These are phyloP conservation scores for Sugiyamaella novakii DNA, from an alignment of 1,139 yeast species.

Conservation along the genomic window DNA sequence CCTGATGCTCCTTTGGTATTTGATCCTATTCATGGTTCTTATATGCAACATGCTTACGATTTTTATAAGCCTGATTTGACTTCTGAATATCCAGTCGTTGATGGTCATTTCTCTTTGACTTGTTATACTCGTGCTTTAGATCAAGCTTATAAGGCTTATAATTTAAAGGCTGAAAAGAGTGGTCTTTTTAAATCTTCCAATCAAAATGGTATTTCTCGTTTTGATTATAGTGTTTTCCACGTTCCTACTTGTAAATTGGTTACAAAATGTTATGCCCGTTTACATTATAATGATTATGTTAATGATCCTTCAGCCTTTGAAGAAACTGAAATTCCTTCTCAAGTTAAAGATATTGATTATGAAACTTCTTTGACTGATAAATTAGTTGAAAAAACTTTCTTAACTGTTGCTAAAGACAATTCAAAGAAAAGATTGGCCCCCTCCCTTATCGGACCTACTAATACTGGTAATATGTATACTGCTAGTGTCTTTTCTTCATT, in stretches of 20 bases:
- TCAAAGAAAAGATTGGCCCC: slow-evolving; percentile 75
- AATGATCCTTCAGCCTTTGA: slow-evolving; percentile 55
- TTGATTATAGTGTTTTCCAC: slow-evolving; percentile 96
- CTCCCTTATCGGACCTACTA: slow-evolving; percentile 84
- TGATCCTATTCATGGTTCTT: slow-evolving; percentile 84
- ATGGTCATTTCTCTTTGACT: slow-evolving; percentile 91
- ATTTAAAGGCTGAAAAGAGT: slow-evolving; percentile 70
- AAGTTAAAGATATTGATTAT: slow-evolving; percentile 65
- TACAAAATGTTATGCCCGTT: slow-evolving; percentile 88
- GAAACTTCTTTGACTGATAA: slow-evolving; percentile 80
- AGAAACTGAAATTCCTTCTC: slow-evolving; percentile 59
- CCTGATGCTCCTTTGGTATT: slow-evolving; percentile 97
- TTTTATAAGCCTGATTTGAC: slow-evolving; percentile 98
- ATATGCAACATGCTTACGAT: slow-evolving; percentile 96
- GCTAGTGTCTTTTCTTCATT: slow-evolving; percentile 91
- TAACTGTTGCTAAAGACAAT: slow-evolving; percentile 73
- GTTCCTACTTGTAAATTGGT: slow-evolving; percentile 98
- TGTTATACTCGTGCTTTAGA: slow-evolving; percentile 96
- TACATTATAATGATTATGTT: slow-evolving; percentile 84
- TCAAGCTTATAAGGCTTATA: slow-evolving; percentile 78
- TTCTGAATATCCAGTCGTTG: slow-evolving; percentile 95
- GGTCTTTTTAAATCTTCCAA: slow-evolving; percentile 40
- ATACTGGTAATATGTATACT: slow-evolving; percentile 98
- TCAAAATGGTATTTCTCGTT: slow-evolving; percentile 54
- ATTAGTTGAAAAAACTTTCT: slow-evolving; percentile 80